Percentiles rank a stretch among this genome's conserved stretches.
phyloP scores from a whole-genome alignment of 2,329 filamentous ascomycete species.

The Paecilomyces dactylethromorphus region DNA sequence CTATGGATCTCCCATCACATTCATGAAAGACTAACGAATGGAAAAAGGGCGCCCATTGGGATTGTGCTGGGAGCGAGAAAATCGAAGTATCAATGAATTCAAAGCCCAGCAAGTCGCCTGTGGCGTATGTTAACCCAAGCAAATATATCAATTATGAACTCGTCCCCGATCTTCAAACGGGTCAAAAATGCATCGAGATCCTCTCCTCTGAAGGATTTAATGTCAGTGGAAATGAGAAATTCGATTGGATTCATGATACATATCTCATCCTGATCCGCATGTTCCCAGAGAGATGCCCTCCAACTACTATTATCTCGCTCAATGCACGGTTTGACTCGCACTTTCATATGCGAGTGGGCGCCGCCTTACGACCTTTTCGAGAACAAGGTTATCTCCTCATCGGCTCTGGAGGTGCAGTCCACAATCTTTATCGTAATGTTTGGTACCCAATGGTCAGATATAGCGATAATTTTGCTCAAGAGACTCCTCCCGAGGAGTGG shows the following conservation, averaged over 20 bases:
- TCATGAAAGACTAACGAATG: slow-evolving; percentile 13
- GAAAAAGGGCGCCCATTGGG: slow-evolving; percentile 60
- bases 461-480: slow-evolving; percentile 57
- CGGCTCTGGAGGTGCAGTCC: slow-evolving; percentile 58
- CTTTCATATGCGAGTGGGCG: slow-evolving; percentile 52
- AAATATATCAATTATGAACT: slow-evolving; percentile 60
- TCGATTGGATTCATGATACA: slow-evolving; percentile 69
- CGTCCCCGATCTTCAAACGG: slow-evolving; percentile 51
- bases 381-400: slow-evolving; percentile 52
- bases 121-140: slow-evolving; percentile 59
- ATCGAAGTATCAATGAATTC: slow-evolving; percentile 59
- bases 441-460: slow-evolving; percentile 61
- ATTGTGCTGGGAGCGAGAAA: slow-evolving; percentile 42
- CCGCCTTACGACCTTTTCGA: slow-evolving; percentile 50
- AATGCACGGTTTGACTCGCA: slow-evolving; percentile 52
- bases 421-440: slow-evolving; percentile 63
- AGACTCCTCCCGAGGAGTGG: slow-evolving; percentile 52
- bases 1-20: slow-evolving; percentile 2
- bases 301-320: slow-evolving; percentile 54
- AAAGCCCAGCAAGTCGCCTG: slow-evolving; percentile 53
- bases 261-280: slow-evolving; percentile 64
- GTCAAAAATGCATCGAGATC: slow-evolving; percentile 44
- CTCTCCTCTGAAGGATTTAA: slow-evolving; percentile 50
- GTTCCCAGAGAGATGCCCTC: slow-evolving; percentile 60
- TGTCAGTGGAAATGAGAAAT: slow-evolving; percentile 46